Percentiles rank a stretch among this genome's conserved stretches.
Conservation (phyloP, 2,329 filamentous ascomycete species). For the Paracamarosporium sp. region DNA sequence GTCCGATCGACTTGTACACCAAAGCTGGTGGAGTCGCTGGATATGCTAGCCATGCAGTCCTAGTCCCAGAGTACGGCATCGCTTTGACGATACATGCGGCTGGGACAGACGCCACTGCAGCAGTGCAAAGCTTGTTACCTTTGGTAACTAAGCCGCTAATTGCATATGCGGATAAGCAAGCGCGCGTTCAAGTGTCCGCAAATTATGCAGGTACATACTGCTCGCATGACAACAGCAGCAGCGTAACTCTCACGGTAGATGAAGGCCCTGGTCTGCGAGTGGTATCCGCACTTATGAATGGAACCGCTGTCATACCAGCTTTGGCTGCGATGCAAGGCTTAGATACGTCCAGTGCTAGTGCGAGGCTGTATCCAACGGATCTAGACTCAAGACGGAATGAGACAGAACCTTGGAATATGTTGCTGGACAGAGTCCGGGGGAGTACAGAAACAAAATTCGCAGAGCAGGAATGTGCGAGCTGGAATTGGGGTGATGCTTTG, state of each 20-base stretch:
- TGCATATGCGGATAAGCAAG: constrained; percentile 28
- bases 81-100: constrained; percentile 30
- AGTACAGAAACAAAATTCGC: constrained; percentile 17
- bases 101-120: constrained; percentile 17
- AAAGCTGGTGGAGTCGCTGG: constrained; percentile 33
- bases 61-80: constrained; percentile 33
- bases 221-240: not conserved
- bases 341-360: constrained; percentile 17
- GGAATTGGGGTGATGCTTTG: constrained; percentile 24
- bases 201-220: constrained; percentile 31
- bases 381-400: constrained; percentile 19
- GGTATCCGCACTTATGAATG: constrained; percentile 19
- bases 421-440: constrained; percentile 17
- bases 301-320: constrained; percentile 18
- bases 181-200: constrained; percentile 19
- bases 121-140: constrained; percentile 20
- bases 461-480: constrained; percentile 28
- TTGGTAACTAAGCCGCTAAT: constrained; percentile 20
- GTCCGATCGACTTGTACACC: constrained; percentile 32
- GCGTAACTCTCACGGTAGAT: constrained; percentile 21
- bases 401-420: constrained; percentile 25
- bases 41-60: constrained; percentile 24
- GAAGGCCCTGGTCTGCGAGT: constrained; percentile 31
- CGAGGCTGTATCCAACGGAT: constrained; percentile 29
- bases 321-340: constrained; percentile 18